These are phyloP conservation scores for Tephrocybe sp. DNA, from an alignment of 768 basidiomycete genomes.

Conservation along the genomic window DNA sequence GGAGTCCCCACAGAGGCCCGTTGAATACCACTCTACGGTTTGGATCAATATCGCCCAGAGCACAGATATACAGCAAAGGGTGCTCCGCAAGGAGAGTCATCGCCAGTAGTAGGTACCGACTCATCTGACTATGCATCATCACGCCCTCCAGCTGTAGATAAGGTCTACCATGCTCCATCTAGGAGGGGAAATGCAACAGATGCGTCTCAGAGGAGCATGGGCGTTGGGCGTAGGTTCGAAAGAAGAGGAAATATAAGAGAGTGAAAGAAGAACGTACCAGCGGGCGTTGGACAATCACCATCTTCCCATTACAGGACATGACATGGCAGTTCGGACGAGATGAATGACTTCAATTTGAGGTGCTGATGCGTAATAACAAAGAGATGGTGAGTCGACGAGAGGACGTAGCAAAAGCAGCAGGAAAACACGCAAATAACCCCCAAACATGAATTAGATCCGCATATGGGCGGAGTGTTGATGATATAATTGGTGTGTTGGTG, in stretches of 20 bases:
- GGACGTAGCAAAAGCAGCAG: no score
- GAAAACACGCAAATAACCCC: neutral
- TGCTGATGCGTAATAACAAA: no score
- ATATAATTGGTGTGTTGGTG: no score
- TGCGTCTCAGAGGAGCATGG: constrained; percentile 20
- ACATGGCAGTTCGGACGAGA: constrained; percentile 2
- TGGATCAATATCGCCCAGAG: constrained; percentile 22
- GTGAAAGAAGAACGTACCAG: neutral
- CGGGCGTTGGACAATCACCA: neutral
- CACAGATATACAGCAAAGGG: neutral
- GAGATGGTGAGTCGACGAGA: no score
- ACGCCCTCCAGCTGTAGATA: neutral
- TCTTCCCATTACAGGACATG: neutral
- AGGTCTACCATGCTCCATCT: constrained; percentile 16
- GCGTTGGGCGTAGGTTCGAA: constrained; percentile 9
- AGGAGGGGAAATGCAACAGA: constrained; percentile 19
- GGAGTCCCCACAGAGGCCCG: constrained; percentile 82
- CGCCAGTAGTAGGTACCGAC: constrained; percentile 7
- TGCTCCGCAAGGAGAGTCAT: constrained; percentile 18
- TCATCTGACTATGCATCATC: constrained; percentile 22
- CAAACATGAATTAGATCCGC: neutral
- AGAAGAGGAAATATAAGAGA: neutral
- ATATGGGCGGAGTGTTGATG: neutral
- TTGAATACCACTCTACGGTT: constrained; percentile 52
- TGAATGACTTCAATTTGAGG: neutral